Base-by-base conservation (phyloP, 2,329 filamentous ascomycete genomes). In the Zymoseptoria tritici region DNA sequence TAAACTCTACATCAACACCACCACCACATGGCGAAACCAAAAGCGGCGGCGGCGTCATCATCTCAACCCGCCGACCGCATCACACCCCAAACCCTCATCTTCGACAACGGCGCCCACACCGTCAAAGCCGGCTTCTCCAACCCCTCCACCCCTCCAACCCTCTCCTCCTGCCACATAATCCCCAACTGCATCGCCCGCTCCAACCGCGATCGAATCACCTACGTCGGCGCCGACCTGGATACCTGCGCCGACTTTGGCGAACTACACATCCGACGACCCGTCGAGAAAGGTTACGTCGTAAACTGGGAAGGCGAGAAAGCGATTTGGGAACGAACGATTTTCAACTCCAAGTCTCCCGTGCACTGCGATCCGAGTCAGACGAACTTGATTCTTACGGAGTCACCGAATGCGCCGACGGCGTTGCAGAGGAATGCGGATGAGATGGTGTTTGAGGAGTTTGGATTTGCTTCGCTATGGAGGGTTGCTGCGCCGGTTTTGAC, bases 261-360 rank as follows among this genome's bases (percentile, higher is more conserved):
- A 73, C 85, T 95, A 20, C 83, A 85, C 8, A 96, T 97, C 70
- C 84, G 93, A 1, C 81, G 93, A 0, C 94, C 94, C 0, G 89
- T 97, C 1, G 94, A 99, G 75, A 95, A 92, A 75, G 94, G 94
- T 7, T 97, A 90, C 71, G 81, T 97, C 55, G 92, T 97, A 62
- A 97, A 93, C 71, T 99, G 94, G 94, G 94, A 99, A 75, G 87
- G 89, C 0, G 85, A 99, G 77, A 93, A 90, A 75, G 92, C 94
- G 70, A 90, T 99, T 56, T 99, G 94, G 94, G 91, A 97, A 70
- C 85, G 87, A 67, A 87, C 92, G 61, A 89, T 97, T 70, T 87
- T 96, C 67, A 85, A 88, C 66, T 80, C 68, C 75, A 76, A 68
- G 49, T 60, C 60, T 51, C 46, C 56, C 11, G 57, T 65, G 9